Conservation (phyloP, 331 rosid species). For the Rosa hybrid region DNA sequence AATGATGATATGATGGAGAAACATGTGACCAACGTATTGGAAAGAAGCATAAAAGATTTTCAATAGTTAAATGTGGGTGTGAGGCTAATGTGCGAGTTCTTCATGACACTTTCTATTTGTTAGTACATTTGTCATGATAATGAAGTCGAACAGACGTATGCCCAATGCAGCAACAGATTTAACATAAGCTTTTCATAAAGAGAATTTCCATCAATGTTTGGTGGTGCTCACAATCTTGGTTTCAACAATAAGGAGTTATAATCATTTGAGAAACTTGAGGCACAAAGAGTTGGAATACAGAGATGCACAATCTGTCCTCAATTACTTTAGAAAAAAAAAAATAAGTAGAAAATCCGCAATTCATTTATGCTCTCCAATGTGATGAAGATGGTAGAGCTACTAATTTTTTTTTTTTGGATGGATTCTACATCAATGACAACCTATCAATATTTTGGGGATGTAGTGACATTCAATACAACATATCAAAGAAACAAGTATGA, state of each 20-base stretch:
- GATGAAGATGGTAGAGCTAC: neutral
- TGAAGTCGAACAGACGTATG: neutral
- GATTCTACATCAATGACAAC: neutral
- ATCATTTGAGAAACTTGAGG: neutral
- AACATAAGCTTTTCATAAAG: neutral
- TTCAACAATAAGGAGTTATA: neutral
- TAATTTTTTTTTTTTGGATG: neutral
- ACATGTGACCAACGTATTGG: neutral
- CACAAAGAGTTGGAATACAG: neutral
- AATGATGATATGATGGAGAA: neutral
- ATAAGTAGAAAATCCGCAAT: neutral
- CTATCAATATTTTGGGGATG: neutral
- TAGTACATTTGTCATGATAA: neutral
- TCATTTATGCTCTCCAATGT: neutral
- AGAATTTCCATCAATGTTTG: neutral
- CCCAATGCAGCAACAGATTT: neutral
- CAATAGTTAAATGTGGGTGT: neutral
- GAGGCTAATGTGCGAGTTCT: neutral
- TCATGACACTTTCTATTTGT: neutral
- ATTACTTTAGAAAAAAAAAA: neutral
- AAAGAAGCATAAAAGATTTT: neutral
- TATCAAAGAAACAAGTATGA: neutral
- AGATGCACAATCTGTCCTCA: neutral
- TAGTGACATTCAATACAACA: neutral
- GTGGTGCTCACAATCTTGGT: neutral